Evolutionary conservation across 2,329 filamentous ascomycete species (phyloP).

Genomic region (Fusarium udum): DNA sequence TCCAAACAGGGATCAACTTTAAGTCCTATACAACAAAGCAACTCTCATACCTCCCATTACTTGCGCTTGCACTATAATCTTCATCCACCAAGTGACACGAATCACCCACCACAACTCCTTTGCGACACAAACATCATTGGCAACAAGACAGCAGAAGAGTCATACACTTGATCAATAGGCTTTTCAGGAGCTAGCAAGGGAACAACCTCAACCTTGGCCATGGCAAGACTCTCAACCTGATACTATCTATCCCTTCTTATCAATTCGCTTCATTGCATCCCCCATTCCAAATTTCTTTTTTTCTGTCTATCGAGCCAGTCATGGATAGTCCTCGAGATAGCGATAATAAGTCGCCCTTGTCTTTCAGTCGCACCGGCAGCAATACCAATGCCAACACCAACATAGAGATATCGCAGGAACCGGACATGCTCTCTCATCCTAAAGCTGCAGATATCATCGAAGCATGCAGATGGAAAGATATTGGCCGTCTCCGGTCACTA

Average conservation of each 20-base stretch:
- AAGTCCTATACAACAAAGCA: neutral
- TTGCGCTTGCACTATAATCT: neutral
- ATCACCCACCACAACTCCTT: slow-evolving; percentile 7
- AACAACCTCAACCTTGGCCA: slow-evolving; percentile 10
- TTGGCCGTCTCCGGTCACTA: slow-evolving; percentile 64
- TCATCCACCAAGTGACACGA: slow-evolving; percentile 27
- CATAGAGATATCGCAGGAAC: slow-evolving; percentile 18
- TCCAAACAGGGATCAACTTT: slow-evolving; percentile 31
- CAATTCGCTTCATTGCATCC: neutral
- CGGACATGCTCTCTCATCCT: slow-evolving; percentile 22
- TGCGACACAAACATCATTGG: slow-evolving; percentile 3
- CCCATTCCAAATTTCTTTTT: neutral
- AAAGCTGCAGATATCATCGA: slow-evolving; percentile 56
- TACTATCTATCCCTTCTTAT: slow-evolving; percentile 9
- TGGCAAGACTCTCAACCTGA: slow-evolving; percentile 23
- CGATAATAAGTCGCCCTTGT: slow-evolving; percentile 15
- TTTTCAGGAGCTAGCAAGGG: neutral
- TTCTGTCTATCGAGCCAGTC: slow-evolving; percentile 14
- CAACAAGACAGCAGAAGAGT: neutral
- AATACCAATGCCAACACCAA: slow-evolving; percentile 19
- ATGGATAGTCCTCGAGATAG: slow-evolving; percentile 17
- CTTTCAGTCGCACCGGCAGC: slow-evolving; percentile 22
- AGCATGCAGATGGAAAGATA: slow-evolving; percentile 68
- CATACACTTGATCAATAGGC: neutral
- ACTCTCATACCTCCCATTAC: neutral